phyloP scores from a whole-genome alignment of 371 early-diverging fungal species.

The Rhizopus arrhizus region DNA sequence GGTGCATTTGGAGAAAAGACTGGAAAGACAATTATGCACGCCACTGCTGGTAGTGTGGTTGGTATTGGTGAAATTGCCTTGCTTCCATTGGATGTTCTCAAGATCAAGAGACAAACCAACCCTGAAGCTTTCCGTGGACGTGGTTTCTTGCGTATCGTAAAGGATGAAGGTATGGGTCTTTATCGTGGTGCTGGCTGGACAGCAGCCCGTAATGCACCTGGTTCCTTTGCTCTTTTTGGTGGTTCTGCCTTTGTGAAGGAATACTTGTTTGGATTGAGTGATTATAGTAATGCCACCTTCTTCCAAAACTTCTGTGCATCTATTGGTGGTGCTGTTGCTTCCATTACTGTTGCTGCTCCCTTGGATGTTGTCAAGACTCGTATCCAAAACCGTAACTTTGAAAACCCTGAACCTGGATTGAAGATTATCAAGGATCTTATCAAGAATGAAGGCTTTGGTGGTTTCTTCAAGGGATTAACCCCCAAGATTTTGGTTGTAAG shows the following conservation, averaged over 20 bases:
- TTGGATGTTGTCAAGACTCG: conserved; percentile 98
- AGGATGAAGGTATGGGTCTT: conserved; percentile 90
- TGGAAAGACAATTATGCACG: conserved; percentile 95
- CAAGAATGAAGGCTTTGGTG: conserved; percentile 87
- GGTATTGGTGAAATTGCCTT: conserved; percentile 97
- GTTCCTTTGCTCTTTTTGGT: conserved; percentile 96
- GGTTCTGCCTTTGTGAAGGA: conserved; percentile 95
- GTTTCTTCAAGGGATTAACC: conserved; percentile 97
- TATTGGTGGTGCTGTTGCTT: conserved; percentile 94
- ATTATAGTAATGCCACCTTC: conserved; percentile 94
- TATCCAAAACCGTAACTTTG: conserved; percentile 92
- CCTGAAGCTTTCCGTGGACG: conserved; percentile 88
- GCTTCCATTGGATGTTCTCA: conserved; percentile 93
- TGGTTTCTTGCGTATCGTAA: conserved; percentile 77
- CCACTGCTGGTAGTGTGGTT: conserved; percentile 94
- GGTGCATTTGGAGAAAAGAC: conserved; percentile 88
- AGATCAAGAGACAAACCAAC: conserved; percentile 97
- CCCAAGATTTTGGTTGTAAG: conserved; percentile 89
- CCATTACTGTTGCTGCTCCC: conserved; percentile 94
- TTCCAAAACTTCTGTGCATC: conserved; percentile 96
- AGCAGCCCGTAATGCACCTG: conserved; percentile 97
- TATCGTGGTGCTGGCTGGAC: conserved; percentile 98
- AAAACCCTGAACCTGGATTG: conserved; percentile 85
- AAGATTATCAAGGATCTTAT: conserved; percentile 86
- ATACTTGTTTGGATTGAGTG: conserved; percentile 81